Conservation (phyloP, 2,329 filamentous ascomycete genomes). For the Aspergillus intermedius region DNA sequence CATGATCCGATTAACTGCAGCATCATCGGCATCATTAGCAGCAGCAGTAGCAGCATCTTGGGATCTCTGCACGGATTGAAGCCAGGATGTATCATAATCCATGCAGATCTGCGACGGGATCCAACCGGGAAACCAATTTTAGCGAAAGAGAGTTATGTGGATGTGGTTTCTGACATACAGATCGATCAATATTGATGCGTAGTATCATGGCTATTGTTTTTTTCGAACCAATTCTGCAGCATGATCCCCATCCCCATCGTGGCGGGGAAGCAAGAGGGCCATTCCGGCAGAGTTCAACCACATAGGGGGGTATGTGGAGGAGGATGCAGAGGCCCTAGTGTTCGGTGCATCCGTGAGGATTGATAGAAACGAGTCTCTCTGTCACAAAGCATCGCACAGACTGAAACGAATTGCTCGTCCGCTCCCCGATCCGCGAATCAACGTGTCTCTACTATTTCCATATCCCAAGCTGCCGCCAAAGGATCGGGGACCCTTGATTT, state of each 20-base stretch:
- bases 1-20: not conserved
- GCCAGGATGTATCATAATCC: slow-evolving; percentile 19
- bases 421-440: slow-evolving; percentile 31
- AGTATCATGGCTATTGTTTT: slow-evolving; percentile 3
- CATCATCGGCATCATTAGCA: too few species aligned
- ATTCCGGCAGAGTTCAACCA: slow-evolving; percentile 19
- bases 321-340: slow-evolving; percentile 2
- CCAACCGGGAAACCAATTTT: slow-evolving; percentile 15
- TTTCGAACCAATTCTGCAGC: slow-evolving; percentile 2
- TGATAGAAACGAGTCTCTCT: slow-evolving; percentile 13
- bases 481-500: slow-evolving; percentile 28
- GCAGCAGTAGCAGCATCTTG: slow-evolving; percentile 3
- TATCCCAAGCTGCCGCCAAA: slow-evolving; percentile 7
- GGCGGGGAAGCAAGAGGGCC: slow-evolving; percentile 15
- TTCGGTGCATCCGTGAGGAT: not conserved
- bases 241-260: slow-evolving; percentile 5
- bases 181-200: slow-evolving; percentile 6
- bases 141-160: slow-evolving; percentile 4
- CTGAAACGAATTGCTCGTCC: slow-evolving; percentile 7
- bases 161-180: slow-evolving; percentile 13
- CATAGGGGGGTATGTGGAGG: not conserved
- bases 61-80: slow-evolving; percentile 11
- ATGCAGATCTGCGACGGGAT: slow-evolving; percentile 12
- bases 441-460: not conserved
- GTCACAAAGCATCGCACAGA: slow-evolving; percentile 28